Evolutionary conservation across 2,329 filamentous ascomycete genomes (phyloP).

Genomic region (Botrytis squamosa): DNA sequence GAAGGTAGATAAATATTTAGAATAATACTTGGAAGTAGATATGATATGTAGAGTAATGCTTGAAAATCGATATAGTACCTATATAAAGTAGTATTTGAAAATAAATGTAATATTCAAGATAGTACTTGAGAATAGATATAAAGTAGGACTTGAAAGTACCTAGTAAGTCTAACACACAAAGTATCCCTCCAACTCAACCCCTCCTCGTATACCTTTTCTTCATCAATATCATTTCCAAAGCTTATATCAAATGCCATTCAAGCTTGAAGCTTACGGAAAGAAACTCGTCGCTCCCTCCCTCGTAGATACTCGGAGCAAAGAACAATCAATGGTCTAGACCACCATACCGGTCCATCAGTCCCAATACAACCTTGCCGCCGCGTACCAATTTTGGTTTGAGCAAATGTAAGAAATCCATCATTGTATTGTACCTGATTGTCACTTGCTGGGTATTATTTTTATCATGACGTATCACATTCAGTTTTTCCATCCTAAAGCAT

Average conservation of each 20-base stretch:
- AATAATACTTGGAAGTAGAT: too few relatives aligned
- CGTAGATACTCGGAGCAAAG: not conserved
- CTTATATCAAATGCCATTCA: not conserved
- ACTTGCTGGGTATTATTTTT: not conserved
- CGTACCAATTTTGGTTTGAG: not conserved
- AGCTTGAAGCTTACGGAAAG: not conserved
- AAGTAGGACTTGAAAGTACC: too few relatives aligned
- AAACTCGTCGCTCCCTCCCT: not conserved
- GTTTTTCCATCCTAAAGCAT: not conserved
- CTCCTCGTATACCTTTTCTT: not conserved
- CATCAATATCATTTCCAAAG: not conserved
- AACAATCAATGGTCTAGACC: not conserved
- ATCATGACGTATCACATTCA: conserved; percentile 10
- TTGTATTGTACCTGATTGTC: conserved; percentile 1
- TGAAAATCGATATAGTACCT: not conserved
- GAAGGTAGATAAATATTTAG: too few relatives aligned
- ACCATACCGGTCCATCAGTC: not conserved
- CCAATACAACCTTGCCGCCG: not conserved
- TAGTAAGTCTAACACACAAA: not conserved
- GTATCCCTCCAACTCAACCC: not conserved
- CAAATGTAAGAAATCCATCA: not conserved
- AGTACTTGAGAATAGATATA: too few relatives aligned
- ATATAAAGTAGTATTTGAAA: too few relatives aligned
- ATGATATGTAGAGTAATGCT: too few relatives aligned
- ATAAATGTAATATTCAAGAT: too few relatives aligned